Evolutionary conservation across 2,329 filamentous ascomycete genomes (phyloP), one percentile per base, ranked within the genome.

Genomic region (Cryphonectria naterciae): DNA sequence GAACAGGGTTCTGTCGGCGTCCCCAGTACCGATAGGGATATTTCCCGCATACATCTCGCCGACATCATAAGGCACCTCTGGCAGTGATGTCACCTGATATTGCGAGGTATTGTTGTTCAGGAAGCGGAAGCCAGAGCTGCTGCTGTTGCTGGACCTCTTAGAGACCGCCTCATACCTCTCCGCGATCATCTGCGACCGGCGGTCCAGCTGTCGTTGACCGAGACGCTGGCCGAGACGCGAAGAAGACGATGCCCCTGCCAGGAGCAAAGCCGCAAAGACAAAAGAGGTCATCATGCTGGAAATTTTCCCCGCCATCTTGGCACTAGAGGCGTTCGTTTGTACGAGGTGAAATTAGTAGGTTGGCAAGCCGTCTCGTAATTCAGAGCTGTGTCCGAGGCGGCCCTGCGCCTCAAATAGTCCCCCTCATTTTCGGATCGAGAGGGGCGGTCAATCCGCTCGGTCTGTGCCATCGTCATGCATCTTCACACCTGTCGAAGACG

Each of bases 41-140:
- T 63, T 62, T 1, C 69, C 69, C n/a, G 58, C 65, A 11, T 68
- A 70, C 28, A 67, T 43, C 39, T 70, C 69, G n/a, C 65, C 65
- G 17, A 70, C 67, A 46, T 70, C 65, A 49, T 62, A 70, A 22
- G 65, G 69, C 60, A 70, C 65, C 19, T 63, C 66, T 49, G 69
- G 69, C 46, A 68, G 62, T 11, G 60, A 70, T 7, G 65, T 68
- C 15, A 67, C 65, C n/a, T 41, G 65, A 32, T 67, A 67, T 17
- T 56, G 19, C 7, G 52, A 46, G 17, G 65, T 67, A 25, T 43
- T 58, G 52, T 67, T 41, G n/a, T n/a, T 67, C 7, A 67, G 52
- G 35, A 58, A 67, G 11, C 65, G 65, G 49, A 67, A 67, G 22
- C 22, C 39, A 41, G 65, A 67, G 35, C 25, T 67, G 52, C n/a